Percentiles rank a stretch among this genome's conserved stretches.
These are phyloP conservation scores for Taphrina populina DNA, from an alignment of 1,139 yeast genomes.

Conservation along the genomic window DNA sequence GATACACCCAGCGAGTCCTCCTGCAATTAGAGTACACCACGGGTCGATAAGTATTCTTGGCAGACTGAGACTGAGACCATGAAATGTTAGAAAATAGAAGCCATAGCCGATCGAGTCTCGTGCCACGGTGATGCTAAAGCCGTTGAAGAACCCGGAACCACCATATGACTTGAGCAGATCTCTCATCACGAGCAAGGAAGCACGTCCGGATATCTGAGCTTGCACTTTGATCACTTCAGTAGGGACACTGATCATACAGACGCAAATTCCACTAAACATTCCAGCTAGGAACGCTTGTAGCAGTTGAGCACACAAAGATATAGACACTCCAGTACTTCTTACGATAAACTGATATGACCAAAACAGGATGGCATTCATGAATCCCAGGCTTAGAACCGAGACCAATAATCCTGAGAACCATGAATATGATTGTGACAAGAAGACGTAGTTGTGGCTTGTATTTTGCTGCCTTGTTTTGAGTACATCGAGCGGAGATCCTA, in stretches of 20 bases:
- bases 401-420: slow-evolving; percentile 40
- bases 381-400: slow-evolving; percentile 40
- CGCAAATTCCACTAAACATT: slow-evolving; percentile 38
- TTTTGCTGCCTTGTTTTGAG: slow-evolving; percentile 39
- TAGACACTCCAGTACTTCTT: background rate
- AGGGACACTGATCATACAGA: slow-evolving; percentile 39
- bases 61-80: background rate
- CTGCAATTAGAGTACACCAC: slow-evolving; percentile 36
- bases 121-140: slow-evolving; percentile 38
- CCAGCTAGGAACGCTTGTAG: slow-evolving; percentile 36
- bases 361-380: slow-evolving; percentile 37
- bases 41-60: background rate
- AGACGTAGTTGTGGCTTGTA: background rate
- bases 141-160: slow-evolving; percentile 37
- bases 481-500: slow-evolving; percentile 41
- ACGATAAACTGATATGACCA: slow-evolving; percentile 10
- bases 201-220: slow-evolving; percentile 36
- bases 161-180: slow-evolving; percentile 37
- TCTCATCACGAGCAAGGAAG: slow-evolving; percentile 34
- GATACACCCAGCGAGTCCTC: slow-evolving; percentile 41
- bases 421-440: background rate
- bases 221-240: slow-evolving; percentile 40
- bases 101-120: slow-evolving; percentile 41
- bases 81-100: slow-evolving; percentile 36
- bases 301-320: background rate